Evolutionary conservation across 495 filamentous ascomycete species (phyloP).

Genomic region (Aspergillus hancockii): DNA sequence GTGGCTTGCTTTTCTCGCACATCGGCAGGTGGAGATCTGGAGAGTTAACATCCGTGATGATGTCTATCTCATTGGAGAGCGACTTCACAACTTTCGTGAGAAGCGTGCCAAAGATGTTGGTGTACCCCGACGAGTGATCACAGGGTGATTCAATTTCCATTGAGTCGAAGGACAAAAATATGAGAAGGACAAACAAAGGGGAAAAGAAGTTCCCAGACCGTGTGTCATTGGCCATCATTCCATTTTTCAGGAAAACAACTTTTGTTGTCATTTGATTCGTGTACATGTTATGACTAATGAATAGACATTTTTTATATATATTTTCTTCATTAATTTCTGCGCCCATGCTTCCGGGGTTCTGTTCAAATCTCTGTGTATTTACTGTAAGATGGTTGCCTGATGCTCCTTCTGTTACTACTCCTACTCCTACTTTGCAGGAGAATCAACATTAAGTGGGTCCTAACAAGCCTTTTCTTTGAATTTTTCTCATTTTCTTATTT

Average conservation of each 20-base stretch:
- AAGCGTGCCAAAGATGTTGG: conserved; percentile 45
- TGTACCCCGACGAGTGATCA: conserved; percentile 41
- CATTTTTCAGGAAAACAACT: not conserved
- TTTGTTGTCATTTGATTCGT: not conserved
- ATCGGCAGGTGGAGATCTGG: conserved; percentile 69
- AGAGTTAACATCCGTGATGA: conserved; percentile 84
- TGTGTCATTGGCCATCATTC: not conserved
- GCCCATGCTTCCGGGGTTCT: not conserved
- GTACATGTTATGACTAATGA: conserved; percentile 2
- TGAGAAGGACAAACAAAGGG: not conserved
- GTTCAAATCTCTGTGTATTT: not conserved
- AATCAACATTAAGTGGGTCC: not conserved
- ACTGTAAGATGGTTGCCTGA: conserved; percentile 1
- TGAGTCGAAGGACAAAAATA: not conserved
- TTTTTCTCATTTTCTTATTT: not conserved
- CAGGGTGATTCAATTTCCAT: conserved; percentile 26
- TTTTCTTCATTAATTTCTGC: not conserved
- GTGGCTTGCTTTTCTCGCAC: conserved; percentile 42
- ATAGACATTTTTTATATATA: not conserved
- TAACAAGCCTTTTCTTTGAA: not conserved
- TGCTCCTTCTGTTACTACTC: no score
- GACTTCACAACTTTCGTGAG: conserved; percentile 89
- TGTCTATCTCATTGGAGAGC: conserved; percentile 92
- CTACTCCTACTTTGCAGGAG: not conserved
- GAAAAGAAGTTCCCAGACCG: not conserved